Percentiles rank a stretch among this genome's conserved stretches.
Conservation (phyloP, 768 basidiomycete species). For the Tylopilus subfusipes region DNA sequence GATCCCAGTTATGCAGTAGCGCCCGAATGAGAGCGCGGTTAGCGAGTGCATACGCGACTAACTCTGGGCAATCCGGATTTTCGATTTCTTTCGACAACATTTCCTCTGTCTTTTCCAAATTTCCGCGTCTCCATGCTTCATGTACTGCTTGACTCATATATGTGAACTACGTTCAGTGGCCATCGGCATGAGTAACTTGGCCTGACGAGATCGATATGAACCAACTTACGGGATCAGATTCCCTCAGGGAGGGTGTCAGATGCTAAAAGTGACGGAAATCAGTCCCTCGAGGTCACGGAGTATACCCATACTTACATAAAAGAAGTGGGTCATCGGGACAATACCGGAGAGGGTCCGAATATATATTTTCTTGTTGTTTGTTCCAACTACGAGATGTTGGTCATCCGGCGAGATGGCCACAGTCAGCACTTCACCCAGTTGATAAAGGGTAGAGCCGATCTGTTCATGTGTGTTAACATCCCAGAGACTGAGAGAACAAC, state of each 20-base stretch:
- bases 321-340: not conserved
- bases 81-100: constrained; percentile 4
- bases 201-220: not conserved
- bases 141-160: constrained; percentile 2
- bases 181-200: not conserved
- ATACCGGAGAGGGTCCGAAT: not conserved
- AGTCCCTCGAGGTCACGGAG: not conserved
- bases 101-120: not conserved
- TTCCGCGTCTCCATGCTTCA: constrained; percentile 1
- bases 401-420: constrained; percentile 5
- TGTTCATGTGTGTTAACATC: not conserved
- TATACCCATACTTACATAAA: not conserved
- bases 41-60: not conserved
- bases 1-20: not conserved
- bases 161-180: not conserved
- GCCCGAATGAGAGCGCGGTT: constrained; percentile 9
- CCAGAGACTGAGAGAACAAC: constrained; percentile 7
- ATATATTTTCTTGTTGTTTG: not conserved
- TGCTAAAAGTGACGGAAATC: not conserved
- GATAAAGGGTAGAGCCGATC: not conserved
- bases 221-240: constrained; percentile 1
- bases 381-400: not conserved
- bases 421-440: not conserved
- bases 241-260: not conserved
- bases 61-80: not conserved